These are phyloP conservation scores for Veloboletus limbatus DNA, from an alignment of 1,284 basidiomycete species.

Conservation along the genomic window DNA sequence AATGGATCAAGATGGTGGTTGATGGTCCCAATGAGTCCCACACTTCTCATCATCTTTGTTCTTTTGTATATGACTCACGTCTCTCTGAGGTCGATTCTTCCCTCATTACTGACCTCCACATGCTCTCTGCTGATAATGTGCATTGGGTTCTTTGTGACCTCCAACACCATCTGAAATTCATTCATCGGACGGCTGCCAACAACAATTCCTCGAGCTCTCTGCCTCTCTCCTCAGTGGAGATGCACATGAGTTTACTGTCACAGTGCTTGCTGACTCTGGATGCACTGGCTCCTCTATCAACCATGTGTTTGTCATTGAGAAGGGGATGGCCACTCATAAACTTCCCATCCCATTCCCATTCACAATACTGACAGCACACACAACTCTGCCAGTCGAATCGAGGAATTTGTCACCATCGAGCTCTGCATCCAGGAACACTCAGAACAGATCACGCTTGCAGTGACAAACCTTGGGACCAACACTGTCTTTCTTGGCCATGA, in stretches of 20 bases:
- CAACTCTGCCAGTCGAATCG: neutral
- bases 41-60: neutral
- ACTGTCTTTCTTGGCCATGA: neutral
- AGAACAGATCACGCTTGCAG: neutral
- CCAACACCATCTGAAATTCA: too few species aligned
- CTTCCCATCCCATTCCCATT: neutral
- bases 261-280: neutral
- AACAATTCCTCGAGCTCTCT: too few species aligned
- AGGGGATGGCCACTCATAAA: neutral
- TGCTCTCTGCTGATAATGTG: neutral
- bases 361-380: neutral
- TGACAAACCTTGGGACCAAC: neutral
- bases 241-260: too few species aligned
- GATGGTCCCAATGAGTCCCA: fast-evolving
- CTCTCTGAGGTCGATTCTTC: too few species aligned
- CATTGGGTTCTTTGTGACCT: too few species aligned
- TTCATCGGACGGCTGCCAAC: too few species aligned
- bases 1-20: neutral
- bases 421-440: neutral
- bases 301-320: too few species aligned
- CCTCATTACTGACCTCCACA: too few species aligned
- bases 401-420: neutral
- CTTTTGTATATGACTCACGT: neutral
- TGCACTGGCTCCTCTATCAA: neutral
- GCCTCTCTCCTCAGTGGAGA: too few species aligned